Evolutionary conservation across 306 rosid genomes (phyloP).

Genomic region (Begonia peltatifolia): DNA sequence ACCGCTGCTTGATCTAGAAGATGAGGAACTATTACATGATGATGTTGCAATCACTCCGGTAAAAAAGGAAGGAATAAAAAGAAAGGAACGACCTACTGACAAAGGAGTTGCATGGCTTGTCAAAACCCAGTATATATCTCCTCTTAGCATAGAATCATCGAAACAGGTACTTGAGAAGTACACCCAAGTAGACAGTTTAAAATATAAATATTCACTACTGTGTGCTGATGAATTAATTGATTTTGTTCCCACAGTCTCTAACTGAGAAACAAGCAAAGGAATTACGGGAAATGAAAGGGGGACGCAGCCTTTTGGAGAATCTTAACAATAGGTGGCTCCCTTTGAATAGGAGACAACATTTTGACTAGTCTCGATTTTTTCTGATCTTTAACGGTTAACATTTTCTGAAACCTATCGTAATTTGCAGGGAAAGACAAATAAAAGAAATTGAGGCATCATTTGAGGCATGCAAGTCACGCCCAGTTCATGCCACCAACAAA

Average conservation of each 20-base stretch:
- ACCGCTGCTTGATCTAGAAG: slow-evolving; percentile 68
- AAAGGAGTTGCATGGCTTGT: slow-evolving; percentile 99
- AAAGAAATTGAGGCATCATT: slow-evolving; percentile 96
- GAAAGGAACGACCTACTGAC: slow-evolving; percentile 93
- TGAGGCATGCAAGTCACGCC: slow-evolving; percentile 83
- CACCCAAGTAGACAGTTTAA: neutral
- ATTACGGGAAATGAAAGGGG: slow-evolving; percentile 76
- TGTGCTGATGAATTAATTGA: too few species aligned
- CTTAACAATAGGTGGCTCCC: slow-evolving; percentile 51
- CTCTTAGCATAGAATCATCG: slow-evolving; percentile 80
- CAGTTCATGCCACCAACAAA: slow-evolving; percentile 86
- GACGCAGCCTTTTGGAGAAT: slow-evolving; percentile 54
- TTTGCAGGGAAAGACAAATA: slow-evolving; percentile 78
- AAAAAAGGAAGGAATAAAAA: slow-evolving; percentile 74
- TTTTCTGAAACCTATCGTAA: slow-evolving; percentile 5
- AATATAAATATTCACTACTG: too few species aligned
- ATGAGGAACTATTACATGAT: slow-evolving; percentile 83
- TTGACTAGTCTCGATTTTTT: slow-evolving; percentile 1
- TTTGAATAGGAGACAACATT: slow-evolving; percentile 1
- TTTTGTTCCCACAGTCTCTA: slow-evolving; percentile 40
- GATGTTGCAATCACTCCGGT: slow-evolving; percentile 70
- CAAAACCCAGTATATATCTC: slow-evolving; percentile 94
- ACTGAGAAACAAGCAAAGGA: slow-evolving; percentile 99
- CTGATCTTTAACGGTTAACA: neutral
- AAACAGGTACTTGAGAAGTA: slow-evolving; percentile 53